Evolutionary conservation across 2,329 filamentous ascomycete species (phyloP).

Genomic region (Zymoseptoria tritici): DNA sequence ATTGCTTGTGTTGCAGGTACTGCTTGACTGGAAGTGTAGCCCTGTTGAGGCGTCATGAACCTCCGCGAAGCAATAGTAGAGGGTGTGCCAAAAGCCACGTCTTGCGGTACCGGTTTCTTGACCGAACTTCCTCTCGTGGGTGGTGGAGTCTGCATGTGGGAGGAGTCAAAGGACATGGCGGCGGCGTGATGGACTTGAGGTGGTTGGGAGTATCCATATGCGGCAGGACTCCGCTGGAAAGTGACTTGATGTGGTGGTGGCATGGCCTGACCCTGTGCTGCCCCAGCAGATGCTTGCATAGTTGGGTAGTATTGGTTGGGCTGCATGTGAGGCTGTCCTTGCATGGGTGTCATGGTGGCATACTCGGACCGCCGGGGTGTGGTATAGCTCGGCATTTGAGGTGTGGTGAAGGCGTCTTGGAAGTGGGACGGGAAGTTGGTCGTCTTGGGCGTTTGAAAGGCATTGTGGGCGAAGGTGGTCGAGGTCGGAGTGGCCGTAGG

Average conservation of each 20-base stretch:
- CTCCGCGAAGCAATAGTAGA: conserved; percentile 28
- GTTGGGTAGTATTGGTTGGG: conserved; percentile 22
- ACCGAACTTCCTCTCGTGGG: conserved; percentile 50
- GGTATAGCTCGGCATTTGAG: conserved; percentile 36
- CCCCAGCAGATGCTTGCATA: conserved; percentile 14
- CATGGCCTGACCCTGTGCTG: conserved; percentile 8
- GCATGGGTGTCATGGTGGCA: conserved; percentile 22
- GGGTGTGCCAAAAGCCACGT: conserved; percentile 37
- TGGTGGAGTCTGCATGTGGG: conserved; percentile 54
- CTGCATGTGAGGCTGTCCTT: conserved; percentile 18
- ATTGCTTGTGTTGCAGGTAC: conserved; percentile 24
- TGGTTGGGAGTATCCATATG: conserved; percentile 8
- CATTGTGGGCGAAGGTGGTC: conserved; percentile 30
- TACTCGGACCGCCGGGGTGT: conserved; percentile 27
- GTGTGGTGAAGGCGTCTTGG: conserved; percentile 44
- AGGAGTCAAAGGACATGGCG: conserved; percentile 25
- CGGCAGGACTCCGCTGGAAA: conserved; percentile 4
- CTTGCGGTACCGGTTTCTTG: conserved; percentile 36
- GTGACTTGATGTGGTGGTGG: conserved; percentile 10
- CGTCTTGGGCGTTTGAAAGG: conserved; percentile 40
- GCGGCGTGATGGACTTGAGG: conserved; percentile 8
- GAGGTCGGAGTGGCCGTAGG: conserved; percentile 43
- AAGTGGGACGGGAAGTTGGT: conserved; percentile 39
- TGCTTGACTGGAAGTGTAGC: conserved; percentile 4
- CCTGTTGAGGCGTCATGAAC: conserved; percentile 23